phyloP scores from a whole-genome alignment of 495 filamentous ascomycete species.

The Annulohypoxylon bovei region DNA sequence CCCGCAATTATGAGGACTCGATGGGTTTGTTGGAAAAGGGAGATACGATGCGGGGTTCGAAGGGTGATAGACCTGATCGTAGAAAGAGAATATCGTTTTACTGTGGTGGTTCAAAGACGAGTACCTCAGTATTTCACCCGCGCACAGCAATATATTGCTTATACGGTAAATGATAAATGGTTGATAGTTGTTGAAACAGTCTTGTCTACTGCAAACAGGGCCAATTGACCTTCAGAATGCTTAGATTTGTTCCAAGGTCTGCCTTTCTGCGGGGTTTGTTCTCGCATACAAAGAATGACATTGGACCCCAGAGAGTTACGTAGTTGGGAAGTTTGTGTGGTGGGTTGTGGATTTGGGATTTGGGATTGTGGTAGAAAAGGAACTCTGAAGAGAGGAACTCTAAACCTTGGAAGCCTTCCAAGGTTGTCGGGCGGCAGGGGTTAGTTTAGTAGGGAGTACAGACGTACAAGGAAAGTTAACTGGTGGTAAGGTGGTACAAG shows the following conservation, averaged over 20 bases:
- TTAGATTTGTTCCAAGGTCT: conserved; percentile 31
- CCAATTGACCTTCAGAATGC: conserved; percentile 39
- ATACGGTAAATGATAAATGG: neutral
- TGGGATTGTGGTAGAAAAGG: neutral
- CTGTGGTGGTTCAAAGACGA: conserved; percentile 1
- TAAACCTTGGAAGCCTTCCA: neutral
- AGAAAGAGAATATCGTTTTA: neutral
- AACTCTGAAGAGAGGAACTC: neutral
- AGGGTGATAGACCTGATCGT: neutral
- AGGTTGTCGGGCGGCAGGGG: conserved; percentile 13
- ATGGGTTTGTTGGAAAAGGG: conserved; percentile 36
- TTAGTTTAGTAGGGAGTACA: neutral
- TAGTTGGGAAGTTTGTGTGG: conserved; percentile 28
- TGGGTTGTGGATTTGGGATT: conserved; percentile 1
- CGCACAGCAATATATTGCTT: conserved; percentile 26
- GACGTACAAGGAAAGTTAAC: neutral
- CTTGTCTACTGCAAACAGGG: conserved; percentile 30
- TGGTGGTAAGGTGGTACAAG: neutral
- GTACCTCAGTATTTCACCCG: conserved; percentile 27
- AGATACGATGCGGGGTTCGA: conserved; percentile 16
- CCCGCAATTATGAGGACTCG: conserved; percentile 47
- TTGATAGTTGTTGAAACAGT: conserved; percentile 3
- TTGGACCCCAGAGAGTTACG: conserved; percentile 37
- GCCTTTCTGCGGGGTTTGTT: conserved; percentile 41
- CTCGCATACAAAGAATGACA: conserved; percentile 38